Evolutionary conservation across 176 grass and related monocot genomes (phyloP).

Genomic region (Zea luxurians): DNA sequence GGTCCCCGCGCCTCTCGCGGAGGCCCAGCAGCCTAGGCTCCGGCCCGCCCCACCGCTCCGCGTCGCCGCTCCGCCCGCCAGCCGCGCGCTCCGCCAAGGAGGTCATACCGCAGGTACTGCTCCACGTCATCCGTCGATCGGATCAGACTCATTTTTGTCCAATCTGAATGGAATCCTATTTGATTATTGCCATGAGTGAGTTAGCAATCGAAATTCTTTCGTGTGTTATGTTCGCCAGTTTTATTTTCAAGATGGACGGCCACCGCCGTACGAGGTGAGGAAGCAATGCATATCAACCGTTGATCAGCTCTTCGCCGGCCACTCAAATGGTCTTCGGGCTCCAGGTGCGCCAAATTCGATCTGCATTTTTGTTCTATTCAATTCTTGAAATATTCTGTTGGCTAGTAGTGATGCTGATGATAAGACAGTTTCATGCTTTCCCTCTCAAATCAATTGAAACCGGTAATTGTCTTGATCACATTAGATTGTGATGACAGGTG

Average conservation of each 20-base stretch:
- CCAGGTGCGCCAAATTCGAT: conserved; percentile 46
- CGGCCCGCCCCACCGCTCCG: conserved; percentile 49
- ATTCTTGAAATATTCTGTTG: neutral
- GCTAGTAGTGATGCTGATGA: neutral
- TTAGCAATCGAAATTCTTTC: neutral
- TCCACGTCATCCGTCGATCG: neutral
- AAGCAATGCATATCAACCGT: conserved; percentile 58
- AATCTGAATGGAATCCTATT: neutral
- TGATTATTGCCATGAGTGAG: neutral
- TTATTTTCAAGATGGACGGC: conserved; percentile 77
- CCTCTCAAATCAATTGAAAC: neutral
- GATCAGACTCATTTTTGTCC: neutral
- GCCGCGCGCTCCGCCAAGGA: conserved; percentile 55
- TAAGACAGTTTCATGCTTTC: neutral
- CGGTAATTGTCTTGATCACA: conserved; percentile 24
- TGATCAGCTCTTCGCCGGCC: conserved; percentile 67
- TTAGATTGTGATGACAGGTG: neutral
- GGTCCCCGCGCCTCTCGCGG: conserved; percentile 69
- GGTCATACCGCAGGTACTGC: conserved; percentile 81
- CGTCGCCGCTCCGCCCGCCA: conserved; percentile 64
- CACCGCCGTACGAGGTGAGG: conserved; percentile 58
- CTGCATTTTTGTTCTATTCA: neutral
- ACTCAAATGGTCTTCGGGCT: conserved; percentile 64
- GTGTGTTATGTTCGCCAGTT: conserved; percentile 50
- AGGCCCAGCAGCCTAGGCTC: conserved; percentile 44